These are phyloP conservation scores for Iberis pinnata DNA, from an alignment of 345 rosid genomes.

Conservation along the genomic window DNA sequence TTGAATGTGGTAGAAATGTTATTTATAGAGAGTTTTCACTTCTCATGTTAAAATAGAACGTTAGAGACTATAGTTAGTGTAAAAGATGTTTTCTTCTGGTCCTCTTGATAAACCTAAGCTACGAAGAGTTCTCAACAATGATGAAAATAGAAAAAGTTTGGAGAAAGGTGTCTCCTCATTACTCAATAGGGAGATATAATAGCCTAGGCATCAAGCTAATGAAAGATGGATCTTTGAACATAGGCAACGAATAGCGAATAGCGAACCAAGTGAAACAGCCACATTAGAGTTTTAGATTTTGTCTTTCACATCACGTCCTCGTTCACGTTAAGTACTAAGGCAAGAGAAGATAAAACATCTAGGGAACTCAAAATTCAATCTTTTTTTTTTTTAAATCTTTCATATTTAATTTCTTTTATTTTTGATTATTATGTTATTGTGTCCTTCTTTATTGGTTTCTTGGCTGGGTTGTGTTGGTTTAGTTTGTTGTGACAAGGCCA, in stretches of 20 bases:
- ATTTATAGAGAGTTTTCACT: no score
- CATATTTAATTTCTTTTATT: conserved; percentile 4
- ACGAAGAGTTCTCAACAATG: conserved; percentile 94
- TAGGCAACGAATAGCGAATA: no score
- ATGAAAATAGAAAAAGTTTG: conserved; percentile 99
- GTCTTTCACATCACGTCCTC: conserved; percentile 12
- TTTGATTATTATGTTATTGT: conserved; percentile 24
- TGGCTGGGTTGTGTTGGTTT: conserved; percentile 26
- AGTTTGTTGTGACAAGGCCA: conserved; percentile 22
- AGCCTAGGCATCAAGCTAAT: conserved; percentile 91
- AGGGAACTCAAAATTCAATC: conserved; percentile 20
- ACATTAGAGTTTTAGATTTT: conserved; percentile 17
- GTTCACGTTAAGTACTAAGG: conserved; percentile 11
- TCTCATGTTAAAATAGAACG: no score
- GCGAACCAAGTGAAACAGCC: conserved; percentile 19
- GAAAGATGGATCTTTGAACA: conserved; percentile 92
- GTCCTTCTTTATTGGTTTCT: conserved; percentile 9
- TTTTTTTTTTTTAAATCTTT: conserved; percentile 29
- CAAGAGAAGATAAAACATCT: conserved; percentile 28
- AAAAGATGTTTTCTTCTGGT: no score
- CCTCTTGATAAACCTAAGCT: no score
- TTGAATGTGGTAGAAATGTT: no score
- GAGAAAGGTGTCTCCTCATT: conserved; percentile 99
- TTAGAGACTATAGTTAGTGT: no score
- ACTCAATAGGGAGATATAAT: conserved; percentile 97